Evolutionary conservation across 83 land plant species (phyloP), one percentile per base, ranked within the genome.

Genomic region (Isoetes engelmannii): DNA sequence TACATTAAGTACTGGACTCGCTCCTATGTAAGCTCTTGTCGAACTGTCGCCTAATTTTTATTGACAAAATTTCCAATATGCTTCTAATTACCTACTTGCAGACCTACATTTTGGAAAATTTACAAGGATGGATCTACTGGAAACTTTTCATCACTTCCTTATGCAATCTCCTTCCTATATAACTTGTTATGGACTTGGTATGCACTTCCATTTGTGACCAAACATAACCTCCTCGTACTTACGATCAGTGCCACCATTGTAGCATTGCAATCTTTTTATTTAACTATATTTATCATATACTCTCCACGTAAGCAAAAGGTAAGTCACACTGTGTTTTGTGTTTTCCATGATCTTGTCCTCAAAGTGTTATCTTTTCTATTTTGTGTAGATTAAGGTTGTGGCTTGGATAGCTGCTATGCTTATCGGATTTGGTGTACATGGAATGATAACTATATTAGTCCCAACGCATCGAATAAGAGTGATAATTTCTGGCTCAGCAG

Each of bases 181-280:
- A 75, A 82, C 67, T 18, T 68, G 55, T 48, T 83, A 45, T 83
- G 85, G 85, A 7, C 71, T 10, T 28, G 70, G 20, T 80, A 83
- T 50, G 83, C 80, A 12, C 15, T 80, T 47, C 85, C 83, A 19
- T 20, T 80, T 17, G 75, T 80, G 7, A 75, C 70, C 61, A 80
- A 79, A 4, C 69, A 75, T 67, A 68, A 77, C 78, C 42, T 70
- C 5, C 74, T 83, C 42, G 74, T 83, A 47, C 41, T 74, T 59
- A 83, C 83, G 45, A 71, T 83, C 72, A 80, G 72, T 47, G 83
- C 75, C 65, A 9, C 70, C 47, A 83, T 83, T 13, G 12, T 73
- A 6, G 60, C 48, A 70, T 57, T 83, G 44, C 73, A 80, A 66
- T 47, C 57, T 63, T 44, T 17, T 42, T 83, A 83, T 48, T 51